These are phyloP conservation scores for Xanthoconium stramineum DNA, from an alignment of 768 basidiomycete species.

Conservation along the genomic window DNA sequence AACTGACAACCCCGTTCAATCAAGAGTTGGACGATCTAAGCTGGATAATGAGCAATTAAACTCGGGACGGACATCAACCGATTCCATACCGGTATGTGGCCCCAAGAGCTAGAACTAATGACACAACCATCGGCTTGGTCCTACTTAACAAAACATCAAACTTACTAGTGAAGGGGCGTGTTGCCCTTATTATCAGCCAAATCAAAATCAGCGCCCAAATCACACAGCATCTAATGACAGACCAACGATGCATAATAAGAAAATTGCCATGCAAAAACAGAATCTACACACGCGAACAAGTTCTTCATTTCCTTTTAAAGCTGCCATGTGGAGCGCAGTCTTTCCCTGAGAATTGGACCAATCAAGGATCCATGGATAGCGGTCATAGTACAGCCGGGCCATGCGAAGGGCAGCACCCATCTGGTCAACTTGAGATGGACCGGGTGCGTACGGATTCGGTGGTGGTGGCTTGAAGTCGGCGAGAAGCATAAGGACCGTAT, in stretches of 20 bases:
- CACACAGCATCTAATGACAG: slow-evolving; percentile 74
- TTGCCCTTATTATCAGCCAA: slow-evolving; percentile 90
- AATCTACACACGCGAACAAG: slow-evolving; percentile 68
- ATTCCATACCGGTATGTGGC: slow-evolving; percentile 66
- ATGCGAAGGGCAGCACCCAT: slow-evolving; percentile 77
- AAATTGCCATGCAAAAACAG: slow-evolving; percentile 11
- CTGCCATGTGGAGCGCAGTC: slow-evolving; percentile 86
- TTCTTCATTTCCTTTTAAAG: slow-evolving; percentile 86
- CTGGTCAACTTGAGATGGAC: slow-evolving; percentile 54
- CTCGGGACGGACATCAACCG: neutral
- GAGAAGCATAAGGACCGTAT: slow-evolving; percentile 91
- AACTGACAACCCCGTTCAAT: slow-evolving; percentile 89
- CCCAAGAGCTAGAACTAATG: slow-evolving; percentile 82
- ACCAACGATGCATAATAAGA: slow-evolving; percentile 9
- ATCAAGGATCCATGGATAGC: slow-evolving; percentile 82
- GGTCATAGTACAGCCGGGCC: slow-evolving; percentile 83
- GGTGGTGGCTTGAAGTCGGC: slow-evolving; percentile 68
- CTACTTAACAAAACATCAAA: slow-evolving; percentile 6
- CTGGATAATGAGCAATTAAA: slow-evolving; percentile 11
- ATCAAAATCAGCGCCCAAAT: slow-evolving; percentile 87
- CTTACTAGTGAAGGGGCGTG: slow-evolving; percentile 90
- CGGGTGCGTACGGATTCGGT: slow-evolving; percentile 44
- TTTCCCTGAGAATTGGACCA: slow-evolving; percentile 91
- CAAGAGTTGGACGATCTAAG: slow-evolving; percentile 75
- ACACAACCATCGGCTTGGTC: slow-evolving; percentile 6